Evolutionary conservation across 768 basidiomycete species (phyloP), one percentile per base, ranked within the genome.

Genomic region (Boletus rubroflammeus): DNA sequence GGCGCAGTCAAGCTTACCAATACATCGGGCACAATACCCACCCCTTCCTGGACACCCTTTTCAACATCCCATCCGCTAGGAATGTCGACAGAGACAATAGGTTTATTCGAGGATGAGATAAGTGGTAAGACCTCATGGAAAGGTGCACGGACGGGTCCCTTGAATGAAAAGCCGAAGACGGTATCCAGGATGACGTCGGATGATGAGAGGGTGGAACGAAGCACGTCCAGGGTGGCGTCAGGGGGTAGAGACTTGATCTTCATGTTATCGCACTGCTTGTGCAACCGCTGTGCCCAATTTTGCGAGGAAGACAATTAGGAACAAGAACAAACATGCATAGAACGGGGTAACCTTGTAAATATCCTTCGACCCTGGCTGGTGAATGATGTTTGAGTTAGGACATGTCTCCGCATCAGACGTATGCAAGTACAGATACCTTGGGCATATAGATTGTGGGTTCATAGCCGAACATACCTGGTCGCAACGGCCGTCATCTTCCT

Each of bases 41-140:
- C 15, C 76, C 70, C 15, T 75, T 80, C 43, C 70, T 75, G 5
- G 72, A 75, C 47, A 79, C 96, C 96, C 21, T 78, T 72, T 61
- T 95, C 91, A 23, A 98, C 93, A 63, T 94, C 84, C 97, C 97
- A 99, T 8, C 95, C 97, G 1, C 89, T 92, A 0, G 97, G 97
- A 45, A 99, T 93, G 70, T 99, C 97, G 3, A 99, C 88, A 2
- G 90, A 92, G 26, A 99, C 82, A 63, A 98, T 89, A 0, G 97
- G 95, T 14, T 91, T 75, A 7, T 76, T 69, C 5, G 86, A 84
- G 15, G 76, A 65, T 2, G 80, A 75, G 41, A 97, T 73, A 7
- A 90, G 75, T 8, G 80, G 76, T 1, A 99, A 79, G 36, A 86
- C 86, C 0, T 73, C 65, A 62, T 93, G 85, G 72, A 98, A 99